These are phyloP conservation scores for Neocallimastix lanati DNA, from an alignment of 192 early-diverging fungal genomes.

Conservation along the genomic window DNA sequence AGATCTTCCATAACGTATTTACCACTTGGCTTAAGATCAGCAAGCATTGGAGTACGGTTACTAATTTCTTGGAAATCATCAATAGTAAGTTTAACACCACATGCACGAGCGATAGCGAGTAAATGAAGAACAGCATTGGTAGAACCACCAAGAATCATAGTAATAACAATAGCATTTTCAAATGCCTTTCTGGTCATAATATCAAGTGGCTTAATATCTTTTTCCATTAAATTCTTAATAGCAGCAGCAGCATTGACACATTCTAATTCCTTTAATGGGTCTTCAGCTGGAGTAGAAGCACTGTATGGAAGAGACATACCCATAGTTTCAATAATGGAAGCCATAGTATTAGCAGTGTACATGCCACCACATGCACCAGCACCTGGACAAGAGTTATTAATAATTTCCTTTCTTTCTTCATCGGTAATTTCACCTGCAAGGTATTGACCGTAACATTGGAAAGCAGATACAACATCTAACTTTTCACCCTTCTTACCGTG, in stretches of 20 bases:
- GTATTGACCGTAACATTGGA: slow-evolving; percentile 88
- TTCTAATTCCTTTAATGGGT: slow-evolving; percentile 75
- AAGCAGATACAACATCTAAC: slow-evolving; percentile 90
- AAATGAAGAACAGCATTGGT: slow-evolving; percentile 96
- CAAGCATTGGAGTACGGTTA: slow-evolving; percentile 81
- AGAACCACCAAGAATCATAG: slow-evolving; percentile 86
- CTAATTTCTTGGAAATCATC: slow-evolving; percentile 90
- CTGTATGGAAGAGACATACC: slow-evolving; percentile 94
- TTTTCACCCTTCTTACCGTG: slow-evolving; percentile 23
- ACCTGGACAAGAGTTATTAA: slow-evolving; percentile 55
- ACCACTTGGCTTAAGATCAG: slow-evolving; percentile 94
- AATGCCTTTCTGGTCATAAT: slow-evolving; percentile 92
- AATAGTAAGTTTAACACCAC: slow-evolving; percentile 64
- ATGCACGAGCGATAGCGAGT: slow-evolving; percentile 69
- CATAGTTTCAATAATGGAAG: slow-evolving; percentile 88
- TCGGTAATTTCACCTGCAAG: slow-evolving; percentile 80
- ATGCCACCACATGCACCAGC: slow-evolving; percentile 97
- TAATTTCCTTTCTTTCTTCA: slow-evolving; percentile 55
- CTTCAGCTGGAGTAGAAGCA: slow-evolving; percentile 81
- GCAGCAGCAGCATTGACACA: slow-evolving; percentile 66
- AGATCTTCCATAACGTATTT: slow-evolving; percentile 98
- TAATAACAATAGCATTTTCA: slow-evolving; percentile 87
- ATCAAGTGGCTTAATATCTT: slow-evolving; percentile 82
- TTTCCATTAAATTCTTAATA: slow-evolving; percentile 75
- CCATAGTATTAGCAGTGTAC: slow-evolving; percentile 98